Evolutionary conservation across 2,329 filamentous ascomycete genomes (phyloP).

Genomic region (Rutstroemia sp.): DNA sequence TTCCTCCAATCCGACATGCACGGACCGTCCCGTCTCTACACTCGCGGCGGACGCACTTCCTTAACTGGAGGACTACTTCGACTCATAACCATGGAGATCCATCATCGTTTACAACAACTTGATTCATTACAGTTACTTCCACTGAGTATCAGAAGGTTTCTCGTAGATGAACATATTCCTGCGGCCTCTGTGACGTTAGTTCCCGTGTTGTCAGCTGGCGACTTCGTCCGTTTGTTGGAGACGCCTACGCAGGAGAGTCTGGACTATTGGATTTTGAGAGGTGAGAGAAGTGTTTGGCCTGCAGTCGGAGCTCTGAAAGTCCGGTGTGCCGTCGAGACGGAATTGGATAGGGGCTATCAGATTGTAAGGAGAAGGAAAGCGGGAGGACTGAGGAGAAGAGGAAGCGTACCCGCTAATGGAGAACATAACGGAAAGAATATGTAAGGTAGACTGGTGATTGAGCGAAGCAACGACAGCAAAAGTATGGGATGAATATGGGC

Average conservation of each 20-base stretch:
- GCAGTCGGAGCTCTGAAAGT: constrained; percentile 76
- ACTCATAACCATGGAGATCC: constrained; percentile 67
- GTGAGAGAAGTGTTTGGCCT: constrained; percentile 87
- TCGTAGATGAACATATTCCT: constrained; percentile 77
- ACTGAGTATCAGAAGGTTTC: constrained; percentile 60
- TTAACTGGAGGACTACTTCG: constrained; percentile 53
- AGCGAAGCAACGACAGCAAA: too few relatives aligned
- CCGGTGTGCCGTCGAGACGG: constrained; percentile 77
- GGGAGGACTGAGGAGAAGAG: constrained; percentile 27
- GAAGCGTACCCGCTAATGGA: constrained; percentile 25
- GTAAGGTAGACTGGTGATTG: constrained; percentile 24
- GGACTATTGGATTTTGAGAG: constrained; percentile 77
- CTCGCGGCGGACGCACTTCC: constrained; percentile 49
- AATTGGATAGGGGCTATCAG: constrained; percentile 81
- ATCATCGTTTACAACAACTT: constrained; percentile 74
- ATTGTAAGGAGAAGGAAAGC: constrained; percentile 52
- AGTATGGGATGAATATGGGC: too few relatives aligned
- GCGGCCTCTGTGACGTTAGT: constrained; percentile 75
- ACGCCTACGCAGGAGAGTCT: constrained; percentile 69
- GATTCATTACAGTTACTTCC: constrained; percentile 71
- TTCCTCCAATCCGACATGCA: constrained; percentile 78
- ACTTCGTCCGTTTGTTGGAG: constrained; percentile 75
- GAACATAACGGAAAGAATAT: constrained; percentile 20
- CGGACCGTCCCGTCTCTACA: constrained; percentile 57
- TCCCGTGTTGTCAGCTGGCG: constrained; percentile 63